Conservation (phyloP, 2,329 filamentous ascomycete species). For the Triangularia verruculosa region DNA sequence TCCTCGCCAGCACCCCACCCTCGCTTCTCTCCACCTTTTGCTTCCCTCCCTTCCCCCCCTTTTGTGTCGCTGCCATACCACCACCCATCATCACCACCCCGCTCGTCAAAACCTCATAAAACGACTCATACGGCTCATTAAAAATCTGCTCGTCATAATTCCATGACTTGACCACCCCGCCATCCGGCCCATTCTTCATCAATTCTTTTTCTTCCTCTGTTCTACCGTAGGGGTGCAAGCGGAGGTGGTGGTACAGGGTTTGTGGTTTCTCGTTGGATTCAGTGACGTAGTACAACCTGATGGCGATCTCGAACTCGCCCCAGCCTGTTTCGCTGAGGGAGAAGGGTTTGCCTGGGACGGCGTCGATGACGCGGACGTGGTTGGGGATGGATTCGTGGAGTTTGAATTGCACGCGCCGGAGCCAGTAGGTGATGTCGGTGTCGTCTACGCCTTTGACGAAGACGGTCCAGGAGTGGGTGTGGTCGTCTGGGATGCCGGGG, state of each 20-base stretch:
- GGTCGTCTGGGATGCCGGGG: constrained; percentile 74
- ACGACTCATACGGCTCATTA: constrained; percentile 91
- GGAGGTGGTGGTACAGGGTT: constrained; percentile 89
- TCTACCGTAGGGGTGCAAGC: constrained; percentile 85
- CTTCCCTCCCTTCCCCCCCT: constrained; percentile 42
- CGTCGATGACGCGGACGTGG: constrained; percentile 76
- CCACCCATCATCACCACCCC: constrained; percentile 61
- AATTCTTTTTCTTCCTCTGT: constrained; percentile 69
- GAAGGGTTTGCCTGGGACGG: constrained; percentile 66
- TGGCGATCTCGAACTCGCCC: constrained; percentile 96
- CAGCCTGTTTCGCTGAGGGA: constrained; percentile 90
- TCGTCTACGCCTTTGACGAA: constrained; percentile 89
- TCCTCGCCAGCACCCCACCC: constrained; percentile 60
- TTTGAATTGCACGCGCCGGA: constrained; percentile 97
- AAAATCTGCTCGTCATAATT: constrained; percentile 93
- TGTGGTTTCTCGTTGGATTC: constrained; percentile 90
- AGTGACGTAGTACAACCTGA: constrained; percentile 89
- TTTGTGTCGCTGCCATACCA: constrained; percentile 15
- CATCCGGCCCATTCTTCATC: constrained; percentile 49
- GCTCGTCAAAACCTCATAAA: constrained; percentile 81
- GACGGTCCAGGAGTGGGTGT: constrained; percentile 95
- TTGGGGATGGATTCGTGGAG: constrained; percentile 96
- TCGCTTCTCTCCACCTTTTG: constrained; percentile 41
- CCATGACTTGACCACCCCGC: constrained; percentile 69
- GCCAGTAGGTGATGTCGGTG: constrained; percentile 90